Base-by-base conservation (phyloP, 106 monocot genomes). In the Acorus gramineus region DNA sequence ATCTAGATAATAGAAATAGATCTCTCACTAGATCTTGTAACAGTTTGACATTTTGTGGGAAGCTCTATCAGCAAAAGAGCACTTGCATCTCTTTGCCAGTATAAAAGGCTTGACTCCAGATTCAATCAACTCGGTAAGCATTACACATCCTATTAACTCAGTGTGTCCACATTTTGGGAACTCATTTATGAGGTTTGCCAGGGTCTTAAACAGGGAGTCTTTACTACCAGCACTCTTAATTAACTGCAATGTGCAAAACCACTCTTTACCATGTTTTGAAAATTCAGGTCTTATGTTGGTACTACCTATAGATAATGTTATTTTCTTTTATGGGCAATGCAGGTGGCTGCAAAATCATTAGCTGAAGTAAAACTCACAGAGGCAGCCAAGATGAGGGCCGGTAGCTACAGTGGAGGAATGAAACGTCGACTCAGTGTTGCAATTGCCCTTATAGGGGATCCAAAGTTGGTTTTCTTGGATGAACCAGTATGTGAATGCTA, bases 31-130 rank as follows among this genome's bases (percentile, higher is more conserved):
- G 44, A 47, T 60, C 4, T 13, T 44, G 14, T 59, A 70, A 62
- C 74, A 94, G 94, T 94, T 94, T 80, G 94, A 94, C 70, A 84
- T 90, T 50, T 68, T 94, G 55, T 94, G 94, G 94, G 84, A 94
- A 71, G 86, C 86, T 71, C 70, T 94, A 78, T 83, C 94, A 55
- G 86, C 76, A 49, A 8, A 74, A 73, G 89, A 94, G 52, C 94
- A 94, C 73, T 57, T 94, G 67, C 69, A 81, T 69, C 53, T 90
- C 8, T 94, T 94, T 78, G 86, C 94, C 28, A 86, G 84, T 42
- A 84, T 94, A 55, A 94, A 89, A 80, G 89, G 94, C 12, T 74
- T 94, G 75, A 84, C 71, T 14, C 77, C 79, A 67, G 79, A 79
- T 60, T 67, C 77, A 64, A 94, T 94, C 62, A 80, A 86, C 64